Evolutionary conservation across 768 basidiomycete species (phyloP), one percentile per base, ranked within the genome.

Genomic region (Leccinum subtestaceum): DNA sequence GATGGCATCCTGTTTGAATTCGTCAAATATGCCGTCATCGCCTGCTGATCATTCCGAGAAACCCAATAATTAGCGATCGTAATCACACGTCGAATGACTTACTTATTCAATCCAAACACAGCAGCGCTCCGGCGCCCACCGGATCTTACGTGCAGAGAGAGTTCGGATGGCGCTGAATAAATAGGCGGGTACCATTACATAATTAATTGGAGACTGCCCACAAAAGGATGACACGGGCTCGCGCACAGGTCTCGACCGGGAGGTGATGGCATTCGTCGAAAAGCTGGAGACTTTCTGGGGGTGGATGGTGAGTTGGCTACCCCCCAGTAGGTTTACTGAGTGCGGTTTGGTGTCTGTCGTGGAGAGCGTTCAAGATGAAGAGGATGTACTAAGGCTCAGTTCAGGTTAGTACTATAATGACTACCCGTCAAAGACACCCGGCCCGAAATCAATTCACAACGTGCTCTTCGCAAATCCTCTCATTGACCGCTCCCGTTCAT

Each of bases 401-500:
- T 10, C 29, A 29, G 29, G 29, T 29, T 29, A 29, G 29, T 29
- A 29, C 29, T 29, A 95, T 31, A 31, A 31, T 10, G 29, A 31
- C 29, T 10, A 31, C 9, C 29, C 29, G 29, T 19, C 40, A 43
- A 19, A 36, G 34, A 36, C 81, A 23, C 71, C 76, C 9, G 81
- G 76, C 2, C 77, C 79, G 12, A 93, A 80, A 53, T 95, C 91
- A 47, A 95, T 79, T 2, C 93, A 93, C 57, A 94, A 80, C 60
- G 85, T 88, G 50, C 82, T 84, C 68, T 84, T 88, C n/a, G 92
- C 92, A 72, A 93, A 83, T 10, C 78, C 82, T 48, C 84, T 76
- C 78, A 93, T 85, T 29, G 84, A 82, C 63, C 78, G 77, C 79
- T 96, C 91, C 55, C 95, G 70, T 70, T 90, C 85, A 60, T 92